Base-by-base conservation (phyloP, 1,284 basidiomycete genomes). In the Cutaneotrichosporon sp. region DNA sequence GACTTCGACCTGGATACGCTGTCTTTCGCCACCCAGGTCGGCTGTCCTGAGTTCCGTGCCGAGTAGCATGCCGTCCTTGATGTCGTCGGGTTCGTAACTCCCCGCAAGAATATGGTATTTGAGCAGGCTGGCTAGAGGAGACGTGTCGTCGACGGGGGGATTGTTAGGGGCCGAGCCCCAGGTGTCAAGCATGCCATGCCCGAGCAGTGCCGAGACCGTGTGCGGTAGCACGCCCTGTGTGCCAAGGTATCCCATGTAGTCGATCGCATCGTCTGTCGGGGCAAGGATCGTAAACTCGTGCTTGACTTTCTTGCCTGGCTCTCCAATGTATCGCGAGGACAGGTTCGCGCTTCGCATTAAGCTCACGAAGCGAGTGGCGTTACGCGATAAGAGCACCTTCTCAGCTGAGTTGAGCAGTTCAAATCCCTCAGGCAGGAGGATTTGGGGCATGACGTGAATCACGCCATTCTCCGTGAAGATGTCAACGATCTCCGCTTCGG, bases 381-480 rank as follows among this genome's bases (percentile, higher is more conserved):
- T 90, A 54, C 97, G 80, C 0, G 88, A 70, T 0, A 75, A 54
- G 1, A 75, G 67, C 3, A 74, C 91, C 74, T 98, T 97, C 76
- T 98, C 94, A 5, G 92, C 86, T 1, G 90, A 69, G 45, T 75
- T 74, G 54, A 75, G 94, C 39, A 94, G 77, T 60, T 82, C 79
- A 41, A 98, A 82, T 27, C 86, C 79, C 0, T 82, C 79, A 1
- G 91, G 88, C 12, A 96, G 72, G 12, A 98, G 82, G 20, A 98
- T 80, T 12, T 82, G 81, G 9, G 88, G 87, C 35, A 98, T 81
- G 39, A 92, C 81, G 72, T 98, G 96, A 19, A 97, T 72, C 37
- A 97, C 96, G 67, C 77, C 92, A 62, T 97, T 97, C n/a, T 88
- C 85, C 3, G 90, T 90, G 62, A 92, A 90, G 39, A 93, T 83